Evolutionary conservation across 768 basidiomycete genomes (phyloP).

Genomic region (Lactarius vividus): DNA sequence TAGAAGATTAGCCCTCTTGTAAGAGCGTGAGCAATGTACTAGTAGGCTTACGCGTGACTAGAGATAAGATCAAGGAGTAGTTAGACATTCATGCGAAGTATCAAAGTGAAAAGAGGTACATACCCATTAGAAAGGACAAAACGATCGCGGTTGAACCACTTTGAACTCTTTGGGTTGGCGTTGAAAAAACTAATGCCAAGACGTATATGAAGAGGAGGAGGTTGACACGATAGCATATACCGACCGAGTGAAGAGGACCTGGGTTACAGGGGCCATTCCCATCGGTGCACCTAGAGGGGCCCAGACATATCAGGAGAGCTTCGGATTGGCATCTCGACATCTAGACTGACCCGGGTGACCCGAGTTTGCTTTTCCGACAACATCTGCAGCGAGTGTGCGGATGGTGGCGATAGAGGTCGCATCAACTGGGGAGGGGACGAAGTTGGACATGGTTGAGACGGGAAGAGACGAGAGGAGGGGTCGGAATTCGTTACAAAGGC

Average conservation of each 20-base stretch:
- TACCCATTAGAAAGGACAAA: slow-evolving; percentile 96
- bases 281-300: slow-evolving; percentile 72
- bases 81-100: background rate
- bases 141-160: slow-evolving; percentile 96
- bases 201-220: slow-evolving; percentile 11
- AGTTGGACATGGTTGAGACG: slow-evolving; percentile 39
- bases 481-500: slow-evolving; percentile 5
- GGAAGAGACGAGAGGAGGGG: background rate
- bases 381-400: slow-evolving; percentile 71
- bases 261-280: slow-evolving; percentile 87
- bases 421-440: slow-evolving; percentile 44
- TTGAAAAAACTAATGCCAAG: slow-evolving; percentile 66
- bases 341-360: slow-evolving; percentile 75
- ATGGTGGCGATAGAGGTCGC: slow-evolving; percentile 66
- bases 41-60: slow-evolving; percentile 69
- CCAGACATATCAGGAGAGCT: background rate
- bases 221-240: slow-evolving; percentile 37
- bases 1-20: background rate
- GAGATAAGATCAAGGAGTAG: slow-evolving; percentile 22
- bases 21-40: background rate
- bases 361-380: slow-evolving; percentile 86
- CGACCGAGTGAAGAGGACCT: slow-evolving; percentile 77
- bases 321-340: background rate
- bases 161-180: slow-evolving; percentile 82
- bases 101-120: slow-evolving; percentile 32